These are phyloP conservation scores for Olyra latifolia DNA, from an alignment of 176 grass and related monocot species.

Conservation along the genomic window DNA sequence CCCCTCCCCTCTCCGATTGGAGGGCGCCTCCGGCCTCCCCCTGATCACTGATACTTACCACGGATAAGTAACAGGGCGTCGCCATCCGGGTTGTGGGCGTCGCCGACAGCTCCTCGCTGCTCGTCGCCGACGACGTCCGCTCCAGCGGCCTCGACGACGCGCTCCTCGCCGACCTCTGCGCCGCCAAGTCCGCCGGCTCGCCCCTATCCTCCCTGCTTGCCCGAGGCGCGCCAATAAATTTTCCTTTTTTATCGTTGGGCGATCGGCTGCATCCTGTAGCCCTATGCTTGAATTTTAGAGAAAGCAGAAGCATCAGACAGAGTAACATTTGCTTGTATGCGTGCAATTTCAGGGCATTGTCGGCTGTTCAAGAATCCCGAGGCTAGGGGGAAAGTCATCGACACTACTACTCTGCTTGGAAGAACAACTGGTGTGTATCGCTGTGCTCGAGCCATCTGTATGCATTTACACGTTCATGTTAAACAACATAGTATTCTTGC, in stretches of 20 bases:
- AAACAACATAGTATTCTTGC: neutral
- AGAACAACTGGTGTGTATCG: slow-evolving; percentile 59
- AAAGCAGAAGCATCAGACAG: neutral
- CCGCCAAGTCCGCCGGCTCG: slow-evolving; percentile 60
- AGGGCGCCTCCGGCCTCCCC: neutral
- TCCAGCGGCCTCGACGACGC: slow-evolving; percentile 60
- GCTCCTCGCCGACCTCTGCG: slow-evolving; percentile 66
- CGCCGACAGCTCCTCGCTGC: slow-evolving; percentile 68
- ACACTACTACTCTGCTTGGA: slow-evolving; percentile 56
- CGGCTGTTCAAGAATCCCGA: slow-evolving; percentile 60
- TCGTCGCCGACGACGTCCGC: slow-evolving; percentile 59
- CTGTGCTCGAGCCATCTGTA: neutral
- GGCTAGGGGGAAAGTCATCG: slow-evolving; percentile 47
- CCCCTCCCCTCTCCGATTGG: slow-evolving; percentile 6
- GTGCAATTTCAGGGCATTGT: slow-evolving; percentile 62
- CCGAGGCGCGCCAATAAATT: slow-evolving; percentile 30
- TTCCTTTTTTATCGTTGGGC: neutral
- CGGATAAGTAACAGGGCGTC: slow-evolving; percentile 51
- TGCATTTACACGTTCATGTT: neutral
- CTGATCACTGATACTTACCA: neutral
- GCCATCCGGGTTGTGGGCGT: slow-evolving; percentile 74
- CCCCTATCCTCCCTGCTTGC: slow-evolving; percentile 60
- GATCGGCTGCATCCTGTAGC: neutral
- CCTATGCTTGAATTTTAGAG: neutral
- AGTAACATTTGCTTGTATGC: neutral